Evolutionary conservation across 768 basidiomycete genomes (phyloP).

Genomic region (Mycena alexandri): DNA sequence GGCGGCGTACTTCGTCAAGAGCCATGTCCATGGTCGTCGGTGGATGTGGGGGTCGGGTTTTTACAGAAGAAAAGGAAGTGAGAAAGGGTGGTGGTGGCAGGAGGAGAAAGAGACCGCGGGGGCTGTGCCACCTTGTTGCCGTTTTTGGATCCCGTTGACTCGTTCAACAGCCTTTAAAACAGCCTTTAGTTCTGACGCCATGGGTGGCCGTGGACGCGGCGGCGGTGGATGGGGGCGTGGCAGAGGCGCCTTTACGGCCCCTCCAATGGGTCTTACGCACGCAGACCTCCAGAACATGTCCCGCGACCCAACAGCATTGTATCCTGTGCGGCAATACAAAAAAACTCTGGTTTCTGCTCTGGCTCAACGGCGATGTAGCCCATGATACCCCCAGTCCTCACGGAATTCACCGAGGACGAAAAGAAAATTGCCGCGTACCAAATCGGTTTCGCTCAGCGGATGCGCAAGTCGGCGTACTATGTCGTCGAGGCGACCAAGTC

Average conservation of each 20-base stretch:
- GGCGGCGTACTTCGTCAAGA: conserved; percentile 78
- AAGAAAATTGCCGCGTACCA: conserved; percentile 75
- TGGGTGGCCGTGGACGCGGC: conserved; percentile 69
- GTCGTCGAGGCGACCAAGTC: conserved; percentile 79
- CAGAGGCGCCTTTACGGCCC: conserved; percentile 53
- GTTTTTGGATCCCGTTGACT: conserved; percentile 9
- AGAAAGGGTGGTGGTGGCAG: conserved; percentile 48
- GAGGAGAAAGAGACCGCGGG: conserved; percentile 41
- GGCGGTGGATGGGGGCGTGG: conserved; percentile 66
- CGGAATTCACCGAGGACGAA: conserved; percentile 75
- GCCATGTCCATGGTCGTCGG: conserved; percentile 77
- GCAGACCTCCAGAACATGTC: conserved; percentile 84
- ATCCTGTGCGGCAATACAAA: conserved; percentile 73
- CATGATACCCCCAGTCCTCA: conserved; percentile 76
- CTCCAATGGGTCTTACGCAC: conserved; percentile 86
- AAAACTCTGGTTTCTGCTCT: conserved; percentile 33
- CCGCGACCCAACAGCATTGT: conserved; percentile 81
- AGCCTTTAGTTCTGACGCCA: neutral
- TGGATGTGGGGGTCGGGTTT: conserved; percentile 31
- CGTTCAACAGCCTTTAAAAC: conserved; percentile 14
- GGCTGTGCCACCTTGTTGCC: conserved; percentile 15
- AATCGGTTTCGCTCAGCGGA: conserved; percentile 70
- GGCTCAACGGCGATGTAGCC: conserved; percentile 58
- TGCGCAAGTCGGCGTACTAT: conserved; percentile 81
- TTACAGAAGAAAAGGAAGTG: conserved; percentile 32